Conservation (phyloP, 345 rosid species). For the Salix viminalis region DNA sequence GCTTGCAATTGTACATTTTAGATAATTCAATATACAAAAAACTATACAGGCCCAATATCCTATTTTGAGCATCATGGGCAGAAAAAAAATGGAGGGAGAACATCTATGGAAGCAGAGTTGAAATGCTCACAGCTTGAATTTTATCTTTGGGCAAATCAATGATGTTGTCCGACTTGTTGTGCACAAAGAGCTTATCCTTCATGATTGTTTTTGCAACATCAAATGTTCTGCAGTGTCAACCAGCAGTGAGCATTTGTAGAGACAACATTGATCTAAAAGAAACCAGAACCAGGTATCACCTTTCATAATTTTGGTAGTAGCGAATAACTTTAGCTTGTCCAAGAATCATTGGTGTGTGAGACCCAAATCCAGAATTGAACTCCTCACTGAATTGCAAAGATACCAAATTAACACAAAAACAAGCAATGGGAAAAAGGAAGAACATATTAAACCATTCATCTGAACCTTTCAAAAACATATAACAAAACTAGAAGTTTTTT, state of each 20-base stretch:
- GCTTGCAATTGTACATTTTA: not conserved
- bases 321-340: constrained; percentile 93
- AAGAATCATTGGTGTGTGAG: constrained; percentile 84
- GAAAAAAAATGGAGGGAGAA: not conserved
- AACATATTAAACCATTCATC: not conserved
- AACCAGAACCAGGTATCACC: constrained; percentile 40
- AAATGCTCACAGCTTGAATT: constrained; percentile 56
- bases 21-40: not conserved
- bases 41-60: not conserved
- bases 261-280: not conserved
- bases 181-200: constrained; percentile 61
- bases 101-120: constrained; percentile 1
- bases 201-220: constrained; percentile 64
- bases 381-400: constrained; percentile 62
- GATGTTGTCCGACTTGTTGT: constrained; percentile 55
- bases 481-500: not conserved
- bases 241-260: constrained; percentile 13
- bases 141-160: constrained; percentile 66
- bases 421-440: not conserved
- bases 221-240: constrained; percentile 57
- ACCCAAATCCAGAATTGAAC: constrained; percentile 93
- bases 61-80: not conserved
- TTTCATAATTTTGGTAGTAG: constrained; percentile 69
- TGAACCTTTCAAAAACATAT: not conserved
- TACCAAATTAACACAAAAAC: not conserved